Evolutionary conservation across 1,284 basidiomycete species (phyloP).

Genomic region (Apiotrichum gracile): DNA sequence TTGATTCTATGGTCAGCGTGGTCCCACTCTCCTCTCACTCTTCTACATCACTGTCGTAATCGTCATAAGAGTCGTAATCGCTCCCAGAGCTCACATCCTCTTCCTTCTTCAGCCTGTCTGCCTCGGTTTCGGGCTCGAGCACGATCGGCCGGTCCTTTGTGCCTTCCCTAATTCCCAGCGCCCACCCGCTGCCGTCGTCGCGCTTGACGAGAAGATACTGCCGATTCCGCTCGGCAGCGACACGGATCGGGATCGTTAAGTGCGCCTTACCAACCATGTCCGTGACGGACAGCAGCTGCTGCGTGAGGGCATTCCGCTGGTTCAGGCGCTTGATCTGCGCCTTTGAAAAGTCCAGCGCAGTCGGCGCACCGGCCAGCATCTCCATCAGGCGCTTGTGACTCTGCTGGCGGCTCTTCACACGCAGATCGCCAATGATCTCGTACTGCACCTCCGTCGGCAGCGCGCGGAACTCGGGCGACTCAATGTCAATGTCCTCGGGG

Average conservation of each 20-base stretch:
- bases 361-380: constrained; percentile 76
- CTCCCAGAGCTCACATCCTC: constrained; percentile 6
- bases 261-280: constrained; percentile 82
- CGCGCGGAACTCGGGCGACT: constrained; percentile 81
- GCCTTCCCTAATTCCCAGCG: constrained; percentile 77
- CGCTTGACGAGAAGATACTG: constrained; percentile 93
- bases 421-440: constrained; percentile 93
- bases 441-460: constrained; percentile 95
- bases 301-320: constrained; percentile 85
- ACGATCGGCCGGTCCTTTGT: constrained; percentile 78
- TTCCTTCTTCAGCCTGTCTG: constrained; percentile 14
- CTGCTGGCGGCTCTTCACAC: constrained; percentile 87
- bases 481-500: constrained; percentile 84
- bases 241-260: constrained; percentile 81
- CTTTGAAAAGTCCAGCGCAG: constrained; percentile 89
- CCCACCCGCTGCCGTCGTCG: constrained; percentile 79
- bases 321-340: constrained; percentile 87
- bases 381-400: constrained; percentile 84
- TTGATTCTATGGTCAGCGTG: constrained; percentile 3
- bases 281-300: constrained; percentile 88
- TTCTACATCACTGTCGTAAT: constrained; percentile 10
- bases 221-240: constrained; percentile 88
- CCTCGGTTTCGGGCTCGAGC: constrained; percentile 49
- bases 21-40: background rate
- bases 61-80: constrained; percentile 38